Evolutionary conservation across 495 filamentous ascomycete species (phyloP).

Genomic region (Collariella sp.): DNA sequence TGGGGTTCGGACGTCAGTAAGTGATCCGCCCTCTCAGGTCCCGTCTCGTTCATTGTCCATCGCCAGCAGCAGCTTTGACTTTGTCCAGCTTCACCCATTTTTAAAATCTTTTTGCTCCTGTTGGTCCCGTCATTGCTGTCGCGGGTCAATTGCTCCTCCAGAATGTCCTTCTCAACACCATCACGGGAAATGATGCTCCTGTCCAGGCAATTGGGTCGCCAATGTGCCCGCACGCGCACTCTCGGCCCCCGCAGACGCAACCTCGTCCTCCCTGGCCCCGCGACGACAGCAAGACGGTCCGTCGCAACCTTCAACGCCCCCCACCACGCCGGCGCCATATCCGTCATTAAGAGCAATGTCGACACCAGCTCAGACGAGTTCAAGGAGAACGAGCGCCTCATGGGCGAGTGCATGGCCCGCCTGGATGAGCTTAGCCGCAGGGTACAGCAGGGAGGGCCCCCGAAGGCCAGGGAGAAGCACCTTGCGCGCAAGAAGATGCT

Average conservation of each 20-base stretch:
- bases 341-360: slow-evolving; percentile 63
- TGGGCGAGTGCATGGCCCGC: slow-evolving; percentile 58
- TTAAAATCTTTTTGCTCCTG: background rate
- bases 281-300: slow-evolving; percentile 21
- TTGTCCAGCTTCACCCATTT: background rate
- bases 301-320: slow-evolving; percentile 56
- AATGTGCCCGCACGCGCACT: slow-evolving; percentile 15
- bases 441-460: slow-evolving; percentile 66
- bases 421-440: slow-evolving; percentile 60
- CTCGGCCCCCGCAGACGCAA: slow-evolving; percentile 4
- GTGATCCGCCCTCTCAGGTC: background rate
- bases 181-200: slow-evolving; percentile 30
- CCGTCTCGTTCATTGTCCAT: too few species aligned
- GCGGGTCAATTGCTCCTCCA: slow-evolving; percentile 1
- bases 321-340: slow-evolving; percentile 67
- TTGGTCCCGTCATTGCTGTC: background rate
- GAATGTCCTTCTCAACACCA: slow-evolving; percentile 32
- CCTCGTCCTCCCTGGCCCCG: slow-evolving; percentile 2
- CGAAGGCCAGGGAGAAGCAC: slow-evolving; percentile 86
- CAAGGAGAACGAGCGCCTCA: slow-evolving; percentile 70
- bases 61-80: background rate
- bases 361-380: slow-evolving; percentile 72
- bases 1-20: slow-evolving; percentile 1
- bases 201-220: slow-evolving; percentile 36
- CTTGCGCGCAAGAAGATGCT: slow-evolving; percentile 87